These are phyloP conservation scores for Aspergillus brunneoviolaceus DNA, from an alignment of 2,329 filamentous ascomycete genomes.

Conservation along the genomic window DNA sequence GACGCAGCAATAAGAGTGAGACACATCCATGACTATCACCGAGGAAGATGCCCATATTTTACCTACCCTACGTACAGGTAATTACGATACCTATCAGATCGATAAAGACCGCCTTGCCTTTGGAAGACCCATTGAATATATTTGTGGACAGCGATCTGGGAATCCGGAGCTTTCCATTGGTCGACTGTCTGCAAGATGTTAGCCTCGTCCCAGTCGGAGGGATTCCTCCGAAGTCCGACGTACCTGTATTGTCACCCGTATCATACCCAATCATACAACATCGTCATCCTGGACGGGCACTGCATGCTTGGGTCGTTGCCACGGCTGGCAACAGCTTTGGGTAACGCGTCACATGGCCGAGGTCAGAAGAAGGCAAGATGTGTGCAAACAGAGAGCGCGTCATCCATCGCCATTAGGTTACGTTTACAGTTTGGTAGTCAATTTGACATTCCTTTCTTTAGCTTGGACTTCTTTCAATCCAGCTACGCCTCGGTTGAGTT, in stretches of 20 bases:
- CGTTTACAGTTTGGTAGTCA: too few relatives aligned
- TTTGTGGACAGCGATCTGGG: not conserved
- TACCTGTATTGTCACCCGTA: not conserved
- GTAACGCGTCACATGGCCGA: constrained; percentile 7
- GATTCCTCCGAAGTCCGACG: not conserved
- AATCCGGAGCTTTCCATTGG: not conserved
- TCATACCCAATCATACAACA: too few relatives aligned
- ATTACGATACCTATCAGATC: not conserved
- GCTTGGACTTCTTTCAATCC: too few relatives aligned
- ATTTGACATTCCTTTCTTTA: too few relatives aligned
- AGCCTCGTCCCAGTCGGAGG: not conserved
- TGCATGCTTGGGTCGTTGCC: not conserved
- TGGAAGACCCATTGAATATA: not conserved
- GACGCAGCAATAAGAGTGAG: not conserved
- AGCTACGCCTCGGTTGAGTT: not conserved
- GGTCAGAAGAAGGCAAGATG: not conserved
- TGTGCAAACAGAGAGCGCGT: not conserved
- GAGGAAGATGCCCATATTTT: not conserved
- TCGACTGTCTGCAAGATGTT: not conserved
- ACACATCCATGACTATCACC: not conserved
- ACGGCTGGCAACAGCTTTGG: constrained; percentile 4
- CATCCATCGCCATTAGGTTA: not conserved
- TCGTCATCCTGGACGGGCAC: too few relatives aligned
- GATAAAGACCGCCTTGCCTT: not conserved
- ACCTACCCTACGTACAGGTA: not conserved